Evolutionary conservation across 1,139 yeast species (phyloP), one percentile per base, ranked within the genome.

Genomic region (Candida neerlandica): DNA sequence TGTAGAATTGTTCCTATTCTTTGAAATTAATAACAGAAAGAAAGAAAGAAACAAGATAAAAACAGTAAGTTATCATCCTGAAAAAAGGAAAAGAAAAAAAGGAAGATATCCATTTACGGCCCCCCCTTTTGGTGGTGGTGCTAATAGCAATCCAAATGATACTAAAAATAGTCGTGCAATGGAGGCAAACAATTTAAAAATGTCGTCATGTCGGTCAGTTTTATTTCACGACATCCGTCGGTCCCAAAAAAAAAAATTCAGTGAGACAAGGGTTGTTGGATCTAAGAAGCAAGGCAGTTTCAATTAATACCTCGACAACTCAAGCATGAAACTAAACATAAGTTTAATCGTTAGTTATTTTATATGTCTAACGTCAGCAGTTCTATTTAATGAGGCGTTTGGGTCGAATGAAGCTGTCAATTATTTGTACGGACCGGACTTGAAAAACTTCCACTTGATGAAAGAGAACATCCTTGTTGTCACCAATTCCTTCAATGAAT

Each of bases 371-470:
- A 46, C 43, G 12, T 29, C 34, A 23, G 56, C 58, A 5, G 69
- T 72, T 38, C 57, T 66, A 43, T 49, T 70, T 10, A 75, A 72
- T 38, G 71, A 71, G 49, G 78, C 79, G 5, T 73, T 73, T 56
- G 64, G 64, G 15, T 30, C 47, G 9, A 66, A 63, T 52, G 77
- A 75, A 53, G 65, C 69, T 58, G 54, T 69, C 44, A 61, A 59
- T 33, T 64, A 66, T 30, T 58, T 57, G 41, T 55, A 55, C 33
- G 58, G 57, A 16, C 55, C 56, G 16, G 53, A 59, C 14, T 51
- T 70, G 37, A 52, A 27, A 10, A 32, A 52, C 15, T 26, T 54
- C 11, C 45, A 42, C 14, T 40, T 54, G 21, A 43, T 53, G 18
- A 45, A 37, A 27, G 39, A 51, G 45, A 43, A 52, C 12, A 27